Conservation (phyloP, 2,329 filamentous ascomycete genomes). For the Coniochaeta sp. region DNA sequence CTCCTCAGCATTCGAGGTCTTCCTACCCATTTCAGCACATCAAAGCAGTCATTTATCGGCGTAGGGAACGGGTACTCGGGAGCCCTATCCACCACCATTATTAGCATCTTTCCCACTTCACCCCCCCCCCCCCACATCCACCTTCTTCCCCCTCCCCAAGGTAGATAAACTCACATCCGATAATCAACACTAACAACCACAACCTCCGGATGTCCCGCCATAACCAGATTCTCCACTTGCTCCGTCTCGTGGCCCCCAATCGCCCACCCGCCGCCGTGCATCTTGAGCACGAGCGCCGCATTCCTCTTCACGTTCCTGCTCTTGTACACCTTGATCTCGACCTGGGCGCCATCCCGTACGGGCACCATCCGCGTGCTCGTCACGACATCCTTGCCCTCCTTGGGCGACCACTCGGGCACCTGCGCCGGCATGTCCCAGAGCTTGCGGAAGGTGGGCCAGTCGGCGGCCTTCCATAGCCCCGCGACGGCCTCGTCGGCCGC, state of each 20-base stretch:
- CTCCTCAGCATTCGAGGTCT: conserved; percentile 16
- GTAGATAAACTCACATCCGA: conserved; percentile 22
- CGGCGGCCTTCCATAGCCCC: conserved; percentile 19
- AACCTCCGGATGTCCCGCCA: conserved; percentile 22
- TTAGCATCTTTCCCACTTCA: no score
- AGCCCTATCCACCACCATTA: conserved; percentile 29
- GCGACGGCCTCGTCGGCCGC: conserved; percentile 18
- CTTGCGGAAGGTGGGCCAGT: conserved; percentile 21
- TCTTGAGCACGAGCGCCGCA: conserved; percentile 22
- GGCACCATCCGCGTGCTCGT: conserved; percentile 20
- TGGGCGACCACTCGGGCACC: conserved; percentile 21
- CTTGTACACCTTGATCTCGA: conserved; percentile 27
- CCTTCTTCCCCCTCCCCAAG: background rate
- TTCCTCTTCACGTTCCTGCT: conserved; percentile 14
- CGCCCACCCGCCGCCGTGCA: conserved; percentile 29
- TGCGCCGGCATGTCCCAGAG: conserved; percentile 16
- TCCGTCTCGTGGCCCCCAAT: conserved; percentile 27
- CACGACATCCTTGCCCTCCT: conserved; percentile 23
- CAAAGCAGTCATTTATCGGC: conserved; percentile 42
- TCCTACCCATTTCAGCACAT: conserved; percentile 34
- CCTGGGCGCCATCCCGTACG: conserved; percentile 23
- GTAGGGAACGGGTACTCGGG: conserved; percentile 44
- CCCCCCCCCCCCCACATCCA: background rate
- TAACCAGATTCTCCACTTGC: conserved; percentile 25
- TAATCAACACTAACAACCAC: conserved; percentile 31